A percentile compares a stretch with the other conserved stretches of the same genome.
These are phyloP conservation scores for Botrytis elliptica DNA, from an alignment of 2,329 filamentous ascomycete genomes.

Conservation along the genomic window DNA sequence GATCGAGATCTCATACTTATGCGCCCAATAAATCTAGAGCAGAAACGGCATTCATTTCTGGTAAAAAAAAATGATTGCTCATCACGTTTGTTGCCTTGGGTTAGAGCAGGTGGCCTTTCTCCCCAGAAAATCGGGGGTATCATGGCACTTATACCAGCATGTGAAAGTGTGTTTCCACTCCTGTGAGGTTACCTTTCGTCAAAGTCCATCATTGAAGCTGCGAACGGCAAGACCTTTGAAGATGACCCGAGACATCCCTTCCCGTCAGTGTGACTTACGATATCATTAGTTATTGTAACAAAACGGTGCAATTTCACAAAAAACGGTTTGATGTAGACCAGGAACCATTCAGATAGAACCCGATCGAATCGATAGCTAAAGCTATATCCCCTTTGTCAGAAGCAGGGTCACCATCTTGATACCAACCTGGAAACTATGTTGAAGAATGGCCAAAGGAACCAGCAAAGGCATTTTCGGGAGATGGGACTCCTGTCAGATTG, in stretches of 20 bases:
- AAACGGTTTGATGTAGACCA: not conserved
- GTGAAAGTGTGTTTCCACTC: not conserved
- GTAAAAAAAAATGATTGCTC: not conserved
- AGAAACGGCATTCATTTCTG: not conserved
- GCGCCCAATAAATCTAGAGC: not conserved
- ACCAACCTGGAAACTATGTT: not conserved
- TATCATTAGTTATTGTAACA: not conserved
- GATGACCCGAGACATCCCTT: not conserved
- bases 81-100: not conserved
- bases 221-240: not conserved
- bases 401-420: not conserved
- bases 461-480: not conserved
- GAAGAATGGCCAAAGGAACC: not conserved
- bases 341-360: not conserved
- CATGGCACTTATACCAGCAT: not conserved
- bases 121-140: not conserved
- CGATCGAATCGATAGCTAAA: not conserved
- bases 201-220: not conserved
- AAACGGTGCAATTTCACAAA: not conserved
- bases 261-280: not conserved
- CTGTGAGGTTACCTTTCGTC: not conserved
- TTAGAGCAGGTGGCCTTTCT: not conserved
- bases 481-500: not conserved
- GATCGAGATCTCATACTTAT: not conserved
- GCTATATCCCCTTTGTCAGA: not conserved